phyloP scores from a whole-genome alignment of 2,329 filamentous ascomycete species.

The Onygenales sp. region DNA sequence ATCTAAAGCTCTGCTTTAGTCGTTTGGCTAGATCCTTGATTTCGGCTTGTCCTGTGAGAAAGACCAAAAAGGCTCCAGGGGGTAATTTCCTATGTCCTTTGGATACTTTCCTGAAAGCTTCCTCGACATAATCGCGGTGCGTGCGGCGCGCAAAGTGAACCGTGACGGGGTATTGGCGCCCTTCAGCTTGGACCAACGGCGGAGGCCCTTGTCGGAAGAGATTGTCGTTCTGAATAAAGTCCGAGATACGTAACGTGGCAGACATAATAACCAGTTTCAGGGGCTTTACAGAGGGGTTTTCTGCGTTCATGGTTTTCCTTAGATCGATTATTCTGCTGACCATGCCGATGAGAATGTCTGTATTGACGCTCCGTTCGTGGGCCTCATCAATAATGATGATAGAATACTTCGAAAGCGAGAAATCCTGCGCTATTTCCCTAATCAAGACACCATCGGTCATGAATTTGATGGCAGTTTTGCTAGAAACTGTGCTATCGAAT shows the following conservation, averaged over 20 bases:
- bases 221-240: conserved; percentile 74
- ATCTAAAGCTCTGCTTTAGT: conserved; percentile 60
- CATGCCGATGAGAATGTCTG: conserved; percentile 96
- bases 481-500: conserved; percentile 74
- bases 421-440: conserved; percentile 82
- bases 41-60: conserved; percentile 88
- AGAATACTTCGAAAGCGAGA: conserved; percentile 81
- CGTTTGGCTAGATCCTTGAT: conserved; percentile 75
- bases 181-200: conserved; percentile 80
- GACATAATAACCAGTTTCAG: conserved; percentile 98
- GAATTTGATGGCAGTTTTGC: conserved; percentile 87
- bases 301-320: conserved; percentile 61
- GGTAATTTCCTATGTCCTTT: conserved; percentile 84
- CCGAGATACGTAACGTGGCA: conserved; percentile 80
- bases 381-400: conserved; percentile 93
- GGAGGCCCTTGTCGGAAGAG: conserved; percentile 67
- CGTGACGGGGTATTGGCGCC: conserved; percentile 82
- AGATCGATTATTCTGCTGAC: conserved; percentile 85
- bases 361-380: conserved; percentile 94
- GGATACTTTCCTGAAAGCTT: conserved; percentile 77
- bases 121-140: conserved; percentile 78
- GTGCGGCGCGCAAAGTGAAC: conserved; percentile 81
- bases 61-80: conserved; percentile 83
- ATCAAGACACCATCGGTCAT: conserved; percentile 97
- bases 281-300: conserved; percentile 62